Conservation (phyloP, 352 stramenopile species). For the Globisporangium cystogenes region DNA sequence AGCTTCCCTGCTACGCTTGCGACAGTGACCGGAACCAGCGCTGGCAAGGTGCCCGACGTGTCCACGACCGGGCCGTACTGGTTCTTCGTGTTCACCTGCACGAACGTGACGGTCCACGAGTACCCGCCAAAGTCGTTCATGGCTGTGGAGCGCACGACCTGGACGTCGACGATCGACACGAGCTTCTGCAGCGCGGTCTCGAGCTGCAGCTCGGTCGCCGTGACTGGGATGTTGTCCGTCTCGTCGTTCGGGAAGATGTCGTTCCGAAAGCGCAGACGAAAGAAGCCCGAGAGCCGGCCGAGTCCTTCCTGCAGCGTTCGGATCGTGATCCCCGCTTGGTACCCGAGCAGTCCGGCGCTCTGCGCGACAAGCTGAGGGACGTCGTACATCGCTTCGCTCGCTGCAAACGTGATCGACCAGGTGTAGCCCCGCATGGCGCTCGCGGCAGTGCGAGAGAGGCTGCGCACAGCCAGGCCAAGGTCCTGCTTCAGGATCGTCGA, state of each 20-base stretch:
- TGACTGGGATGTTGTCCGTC: conserved; percentile 59
- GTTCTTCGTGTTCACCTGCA: conserved; percentile 73
- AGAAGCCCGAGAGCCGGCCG: conserved; percentile 60
- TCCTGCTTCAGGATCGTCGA: conserved; percentile 56
- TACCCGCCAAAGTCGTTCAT: conserved; percentile 78
- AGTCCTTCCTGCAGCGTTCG: conserved; percentile 52
- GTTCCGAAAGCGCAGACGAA: conserved; percentile 62
- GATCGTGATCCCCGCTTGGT: conserved; percentile 40
- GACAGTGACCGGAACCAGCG: conserved; percentile 39
- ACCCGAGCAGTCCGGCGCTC: conserved; percentile 45
- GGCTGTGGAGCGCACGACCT: conserved; percentile 45
- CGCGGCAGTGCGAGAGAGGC: conserved; percentile 36
- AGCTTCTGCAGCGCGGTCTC: conserved; percentile 62
- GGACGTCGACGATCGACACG: conserved; percentile 61
- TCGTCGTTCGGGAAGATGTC: conserved; percentile 72
- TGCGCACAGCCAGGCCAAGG: conserved; percentile 44
- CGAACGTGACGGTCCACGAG: conserved; percentile 82
- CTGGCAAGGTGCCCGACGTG: conserved; percentile 61
- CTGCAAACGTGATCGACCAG: conserved; percentile 76
- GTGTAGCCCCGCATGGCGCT: conserved; percentile 44
- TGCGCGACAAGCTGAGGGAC: conserved; percentile 46
- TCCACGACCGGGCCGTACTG: conserved; percentile 65
- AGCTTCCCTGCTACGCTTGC: conserved; percentile 16
- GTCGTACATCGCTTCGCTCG: conserved; percentile 60
- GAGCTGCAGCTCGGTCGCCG: conserved; percentile 45